Base-by-base conservation (phyloP, 2,329 filamentous ascomycete species). In the Hirsutella rhossiliensis region DNA sequence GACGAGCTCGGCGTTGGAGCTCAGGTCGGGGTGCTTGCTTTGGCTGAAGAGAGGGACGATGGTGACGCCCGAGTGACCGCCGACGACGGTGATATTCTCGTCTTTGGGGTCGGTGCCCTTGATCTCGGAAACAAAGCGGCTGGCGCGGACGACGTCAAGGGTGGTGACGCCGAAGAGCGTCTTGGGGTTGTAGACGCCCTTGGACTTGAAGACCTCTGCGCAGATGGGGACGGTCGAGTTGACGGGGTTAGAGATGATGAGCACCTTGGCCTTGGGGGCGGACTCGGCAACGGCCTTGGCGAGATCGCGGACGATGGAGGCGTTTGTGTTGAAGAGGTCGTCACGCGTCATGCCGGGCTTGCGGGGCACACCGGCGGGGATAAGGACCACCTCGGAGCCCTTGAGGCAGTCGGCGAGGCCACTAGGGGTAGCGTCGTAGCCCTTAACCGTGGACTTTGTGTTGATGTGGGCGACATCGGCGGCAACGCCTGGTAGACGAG, bases 261-360 rank as follows among this genome's bases (percentile, higher is more conserved):
- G 81, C 67, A 97, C 77, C 73, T 94, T 94, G 69, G 92, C 92
- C 53, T 96, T 77, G 60, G 92, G 92, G 63, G 83, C 78, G 56
- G 86, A 78, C 61, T 94, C 81, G 61, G 92, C 92, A 62, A 80
- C 82, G 60, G 88, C 89, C 80, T 95, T 94, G 73, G 90, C 89
- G 54, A 98, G 82, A 71, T 97, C 92, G 63, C 90, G 89, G 66
- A 98, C 92, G 68, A 98, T 98, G 66, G 87, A 94, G 69, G 92
- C 92, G 71, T 98, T 98, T 78, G 90, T 98, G 82, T 97, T 97
- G 88, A 98, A 98, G 53, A 98, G 84, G 67, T 98, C 90, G 72
- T 98, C 92, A 77, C 92, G 89, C 73, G 86, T 94, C 92, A 98
- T 98, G 72, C 92, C 92, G 66, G 92, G 92, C 81, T 96, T 96